A percentile compares a stretch with the other conserved stretches of the same genome.
phyloP scores from a whole-genome alignment of 306 rosid genomes.

The Cicer pinnatifidum region DNA sequence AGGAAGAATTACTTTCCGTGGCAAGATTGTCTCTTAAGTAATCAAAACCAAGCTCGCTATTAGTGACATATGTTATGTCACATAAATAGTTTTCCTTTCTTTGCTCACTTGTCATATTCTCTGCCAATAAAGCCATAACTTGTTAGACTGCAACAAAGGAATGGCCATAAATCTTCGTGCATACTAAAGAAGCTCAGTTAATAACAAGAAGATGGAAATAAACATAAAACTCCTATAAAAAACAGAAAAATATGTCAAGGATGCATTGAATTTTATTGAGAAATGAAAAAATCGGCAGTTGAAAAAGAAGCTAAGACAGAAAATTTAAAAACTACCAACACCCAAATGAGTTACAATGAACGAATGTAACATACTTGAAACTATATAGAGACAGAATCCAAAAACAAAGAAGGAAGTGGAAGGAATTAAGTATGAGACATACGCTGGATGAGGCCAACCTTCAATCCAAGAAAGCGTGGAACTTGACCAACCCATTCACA shows the following conservation, averaged over 20 bases:
- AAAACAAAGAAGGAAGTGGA: not conserved
- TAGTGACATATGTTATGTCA: constrained; percentile 95
- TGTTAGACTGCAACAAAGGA: constrained; percentile 41
- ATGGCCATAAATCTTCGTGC: not conserved
- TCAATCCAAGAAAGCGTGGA: constrained; percentile 97
- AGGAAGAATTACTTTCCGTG: constrained; percentile 96
- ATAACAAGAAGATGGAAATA: not conserved
- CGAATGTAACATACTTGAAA: constrained; percentile 5
- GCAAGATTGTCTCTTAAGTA: constrained; percentile 98
- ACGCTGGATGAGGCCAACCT: constrained; percentile 99
- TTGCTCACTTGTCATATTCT: constrained; percentile 95
- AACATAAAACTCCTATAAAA: not conserved
- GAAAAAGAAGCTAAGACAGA: constrained; percentile 28
- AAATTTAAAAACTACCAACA: constrained; percentile 10
- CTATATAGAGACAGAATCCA: constrained; percentile 16
- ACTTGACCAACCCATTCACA: constrained; percentile 99
- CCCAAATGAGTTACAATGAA: constrained; percentile 24
- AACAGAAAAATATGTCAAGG: constrained; percentile 22
- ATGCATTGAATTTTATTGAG: not conserved
- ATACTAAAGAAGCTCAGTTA: constrained; percentile 30
- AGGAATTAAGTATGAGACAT: constrained; percentile 60
- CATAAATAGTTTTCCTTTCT: constrained; percentile 89
- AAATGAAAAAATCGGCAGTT: constrained; percentile 19
- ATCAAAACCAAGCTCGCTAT: constrained; percentile 98
- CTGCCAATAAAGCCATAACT: constrained; percentile 61